Evolutionary conservation across 164 flowering plant genomes (phyloP).

Genomic region (Houttuynia cordata): DNA sequence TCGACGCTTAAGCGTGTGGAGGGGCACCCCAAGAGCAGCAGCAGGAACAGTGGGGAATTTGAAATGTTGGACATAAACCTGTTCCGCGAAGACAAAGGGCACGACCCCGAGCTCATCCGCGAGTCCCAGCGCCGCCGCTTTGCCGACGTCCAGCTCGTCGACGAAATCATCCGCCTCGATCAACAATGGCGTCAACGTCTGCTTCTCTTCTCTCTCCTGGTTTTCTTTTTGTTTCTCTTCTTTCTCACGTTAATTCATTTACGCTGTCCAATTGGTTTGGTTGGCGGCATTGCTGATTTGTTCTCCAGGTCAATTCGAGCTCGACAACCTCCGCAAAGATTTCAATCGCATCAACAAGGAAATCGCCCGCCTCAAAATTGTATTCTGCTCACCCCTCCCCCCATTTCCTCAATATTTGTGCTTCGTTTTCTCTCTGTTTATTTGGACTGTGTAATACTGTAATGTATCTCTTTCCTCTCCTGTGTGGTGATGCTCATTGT

Average conservation of each 20-base stretch:
- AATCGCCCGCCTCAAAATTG: conserved; percentile 61
- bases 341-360: conserved; percentile 67
- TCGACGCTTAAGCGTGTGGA: neutral
- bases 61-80: conserved; percentile 85
- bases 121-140: conserved; percentile 86
- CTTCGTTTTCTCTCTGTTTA: neutral
- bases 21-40: too few relatives aligned
- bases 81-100: conserved; percentile 78
- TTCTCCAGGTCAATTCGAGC: conserved; percentile 65
- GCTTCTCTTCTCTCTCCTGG: neutral
- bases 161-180: conserved; percentile 74
- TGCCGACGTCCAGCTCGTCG: conserved; percentile 53
- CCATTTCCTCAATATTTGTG: neutral
- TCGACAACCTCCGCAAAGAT: conserved; percentile 55
- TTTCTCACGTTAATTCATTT: neutral
- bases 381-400: conserved; percentile 10
- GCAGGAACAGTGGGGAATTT: too few relatives aligned
- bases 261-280: too few relatives aligned
- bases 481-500: neutral
- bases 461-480: neutral
- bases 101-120: conserved; percentile 63
- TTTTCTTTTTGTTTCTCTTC: neutral
- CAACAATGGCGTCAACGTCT: conserved; percentile 72
- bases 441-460: too few relatives aligned
- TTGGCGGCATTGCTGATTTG: neutral